Evolutionary conservation across 2,329 filamentous ascomycete species (phyloP).

Genomic region (Triangularia verruculosa): DNA sequence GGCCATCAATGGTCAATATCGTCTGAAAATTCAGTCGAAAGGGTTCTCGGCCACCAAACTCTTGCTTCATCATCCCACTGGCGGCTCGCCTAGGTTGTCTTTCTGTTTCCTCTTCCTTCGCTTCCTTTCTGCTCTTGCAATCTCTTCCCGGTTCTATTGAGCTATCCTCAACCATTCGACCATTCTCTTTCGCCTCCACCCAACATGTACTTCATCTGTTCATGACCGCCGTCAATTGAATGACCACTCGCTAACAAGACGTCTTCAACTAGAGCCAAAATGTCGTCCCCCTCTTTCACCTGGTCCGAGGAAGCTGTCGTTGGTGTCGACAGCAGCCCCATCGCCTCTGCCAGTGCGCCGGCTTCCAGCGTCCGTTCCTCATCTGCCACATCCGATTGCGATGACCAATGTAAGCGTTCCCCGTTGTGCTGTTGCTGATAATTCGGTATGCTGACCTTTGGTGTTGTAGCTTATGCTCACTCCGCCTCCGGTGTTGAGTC

Average conservation of each 20-base stretch:
- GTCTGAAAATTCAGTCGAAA: no score
- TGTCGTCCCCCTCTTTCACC: not conserved
- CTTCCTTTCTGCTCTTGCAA: no score
- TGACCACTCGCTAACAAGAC: not conserved
- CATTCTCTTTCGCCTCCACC: not conserved
- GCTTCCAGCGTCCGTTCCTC: not conserved
- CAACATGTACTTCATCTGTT: not conserved
- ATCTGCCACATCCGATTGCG: not conserved
- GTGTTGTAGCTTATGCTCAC: not conserved
- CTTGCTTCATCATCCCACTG: no score
- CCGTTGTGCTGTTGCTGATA: not conserved
- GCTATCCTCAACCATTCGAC: no score
- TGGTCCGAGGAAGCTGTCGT: not conserved
- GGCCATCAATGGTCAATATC: no score
- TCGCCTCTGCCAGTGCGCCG: not conserved
- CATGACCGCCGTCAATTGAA: not conserved
- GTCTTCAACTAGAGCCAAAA: not conserved
- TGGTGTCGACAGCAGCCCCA: not conserved
- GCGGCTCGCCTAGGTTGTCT: no score
- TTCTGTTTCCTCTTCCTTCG: no score
- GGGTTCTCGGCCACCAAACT: no score
- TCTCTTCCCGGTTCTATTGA: no score
- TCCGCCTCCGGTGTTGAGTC: not conserved
- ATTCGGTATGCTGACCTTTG: not conserved
- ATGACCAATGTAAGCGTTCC: not conserved